Percentiles rank a stretch among this genome's conserved stretches.
These are phyloP conservation scores for Royoungia palumana DNA, from an alignment of 768 basidiomycete genomes.

Conservation along the genomic window DNA sequence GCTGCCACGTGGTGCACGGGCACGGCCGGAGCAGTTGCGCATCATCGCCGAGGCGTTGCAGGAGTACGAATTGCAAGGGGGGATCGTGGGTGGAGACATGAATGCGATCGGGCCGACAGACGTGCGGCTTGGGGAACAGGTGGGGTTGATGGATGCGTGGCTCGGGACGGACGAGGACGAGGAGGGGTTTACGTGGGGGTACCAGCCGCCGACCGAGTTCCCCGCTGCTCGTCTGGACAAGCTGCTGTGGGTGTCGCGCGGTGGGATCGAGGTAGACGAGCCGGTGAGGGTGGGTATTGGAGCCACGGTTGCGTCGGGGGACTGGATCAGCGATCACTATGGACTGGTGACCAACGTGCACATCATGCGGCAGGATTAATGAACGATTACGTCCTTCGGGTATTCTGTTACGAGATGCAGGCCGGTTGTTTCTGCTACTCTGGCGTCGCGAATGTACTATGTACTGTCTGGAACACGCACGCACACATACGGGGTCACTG, in stretches of 20 bases:
- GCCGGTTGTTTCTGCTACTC: too few species aligned
- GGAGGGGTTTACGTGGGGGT: constrained; percentile 65
- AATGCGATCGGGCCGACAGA: constrained; percentile 57
- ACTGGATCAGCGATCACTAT: constrained; percentile 68
- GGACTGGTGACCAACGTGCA: constrained; percentile 48
- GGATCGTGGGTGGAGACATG: constrained; percentile 71
- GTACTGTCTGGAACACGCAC: background rate
- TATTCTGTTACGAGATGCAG: constrained; percentile 7
- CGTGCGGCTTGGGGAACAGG: constrained; percentile 35
- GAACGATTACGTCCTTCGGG: background rate
- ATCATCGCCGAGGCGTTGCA: constrained; percentile 50
- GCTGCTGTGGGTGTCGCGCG: constrained; percentile 52
- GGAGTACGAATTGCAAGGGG: constrained; percentile 47
- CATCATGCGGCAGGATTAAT: constrained; percentile 14
- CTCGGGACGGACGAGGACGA: constrained; percentile 41
- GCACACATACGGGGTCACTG: too few species aligned
- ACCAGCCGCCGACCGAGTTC: constrained; percentile 46
- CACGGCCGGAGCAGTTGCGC: constrained; percentile 47
- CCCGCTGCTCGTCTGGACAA: constrained; percentile 64
- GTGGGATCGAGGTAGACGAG: constrained; percentile 49
- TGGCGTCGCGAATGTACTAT: background rate
- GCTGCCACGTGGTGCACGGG: constrained; percentile 43
- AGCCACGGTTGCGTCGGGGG: constrained; percentile 38
- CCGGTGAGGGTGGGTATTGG: constrained; percentile 58
- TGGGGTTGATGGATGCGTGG: constrained; percentile 63